These are phyloP conservation scores for Kodamaea suecica DNA, from an alignment of 1,139 yeast genomes.

Conservation along the genomic window DNA sequence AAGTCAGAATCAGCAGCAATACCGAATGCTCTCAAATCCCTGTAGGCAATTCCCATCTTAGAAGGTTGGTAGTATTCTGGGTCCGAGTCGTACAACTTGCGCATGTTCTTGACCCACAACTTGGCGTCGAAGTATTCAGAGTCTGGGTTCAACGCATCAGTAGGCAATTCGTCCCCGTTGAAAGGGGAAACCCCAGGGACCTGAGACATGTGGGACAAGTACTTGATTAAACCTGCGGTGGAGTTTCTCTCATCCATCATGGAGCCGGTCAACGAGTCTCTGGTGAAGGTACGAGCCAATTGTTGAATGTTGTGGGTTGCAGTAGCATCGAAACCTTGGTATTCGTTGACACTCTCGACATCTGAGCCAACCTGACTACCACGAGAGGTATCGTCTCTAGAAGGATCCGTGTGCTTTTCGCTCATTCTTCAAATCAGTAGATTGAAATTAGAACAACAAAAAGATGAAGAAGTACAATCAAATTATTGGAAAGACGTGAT, in stretches of 20 bases:
- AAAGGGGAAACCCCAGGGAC: slow-evolving; percentile 50
- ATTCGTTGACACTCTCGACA: slow-evolving; percentile 26
- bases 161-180: slow-evolving; percentile 10
- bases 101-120: slow-evolving; percentile 73
- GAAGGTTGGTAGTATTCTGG: slow-evolving; percentile 65
- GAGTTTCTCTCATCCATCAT: slow-evolving; percentile 5
- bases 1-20: slow-evolving; percentile 76
- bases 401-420: too few species aligned
- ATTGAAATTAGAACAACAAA: too few species aligned
- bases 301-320: slow-evolving; percentile 43
- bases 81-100: slow-evolving; percentile 52
- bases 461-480: too few species aligned
- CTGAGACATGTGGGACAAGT: slow-evolving; percentile 48
- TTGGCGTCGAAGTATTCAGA: slow-evolving; percentile 57
- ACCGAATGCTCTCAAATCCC: slow-evolving; percentile 68
- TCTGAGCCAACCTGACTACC: slow-evolving; percentile 12
- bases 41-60: slow-evolving; percentile 66
- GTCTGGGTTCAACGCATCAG: slow-evolving; percentile 29
- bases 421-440: too few species aligned
- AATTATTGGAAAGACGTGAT: too few species aligned
- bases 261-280: slow-evolving; percentile 12
- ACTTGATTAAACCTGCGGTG: slow-evolving; percentile 23
- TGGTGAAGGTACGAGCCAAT: slow-evolving; percentile 57
- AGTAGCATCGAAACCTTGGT: slow-evolving; percentile 35
- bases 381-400: too few species aligned